Evolutionary conservation across 2,329 filamentous ascomycete genomes (phyloP).

Genomic region (Fusarium concolor): DNA sequence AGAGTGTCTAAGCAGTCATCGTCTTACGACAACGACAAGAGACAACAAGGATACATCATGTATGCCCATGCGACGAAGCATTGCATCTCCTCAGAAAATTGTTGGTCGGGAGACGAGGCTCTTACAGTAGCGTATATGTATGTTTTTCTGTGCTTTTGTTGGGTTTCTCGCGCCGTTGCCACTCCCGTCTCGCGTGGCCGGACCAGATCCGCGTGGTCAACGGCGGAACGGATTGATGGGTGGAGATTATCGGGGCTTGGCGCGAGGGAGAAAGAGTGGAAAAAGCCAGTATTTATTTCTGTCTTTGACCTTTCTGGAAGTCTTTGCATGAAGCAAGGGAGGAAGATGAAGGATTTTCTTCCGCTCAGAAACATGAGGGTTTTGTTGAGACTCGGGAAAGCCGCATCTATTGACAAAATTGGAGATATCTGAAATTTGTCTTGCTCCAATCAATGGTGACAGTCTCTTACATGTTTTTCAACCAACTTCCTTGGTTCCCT

Average conservation of each 20-base stretch:
- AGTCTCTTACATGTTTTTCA: neutral
- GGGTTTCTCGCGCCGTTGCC: slow-evolving; percentile 19
- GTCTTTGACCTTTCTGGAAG: slow-evolving; percentile 15
- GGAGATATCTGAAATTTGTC: neutral
- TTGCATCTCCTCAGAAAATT: slow-evolving; percentile 5
- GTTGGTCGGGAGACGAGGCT: slow-evolving; percentile 17
- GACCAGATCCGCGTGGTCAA: slow-evolving; percentile 27
- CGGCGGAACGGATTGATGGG: slow-evolving; percentile 18
- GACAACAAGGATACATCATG: slow-evolving; percentile 21
- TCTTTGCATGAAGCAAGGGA: slow-evolving; percentile 34
- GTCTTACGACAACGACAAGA: slow-evolving; percentile 27
- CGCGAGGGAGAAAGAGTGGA: slow-evolving; percentile 31
- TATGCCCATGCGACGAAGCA: slow-evolving; percentile 26
- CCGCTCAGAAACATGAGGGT: neutral
- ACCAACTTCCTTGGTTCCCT: neutral
- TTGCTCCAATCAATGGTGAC: neutral
- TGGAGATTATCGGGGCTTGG: slow-evolving; percentile 32
- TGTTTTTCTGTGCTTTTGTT: slow-evolving; percentile 25
- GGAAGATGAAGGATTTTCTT: slow-evolving; percentile 8
- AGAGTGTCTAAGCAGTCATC: slow-evolving; percentile 10
- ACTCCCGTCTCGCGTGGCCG: slow-evolving; percentile 32
- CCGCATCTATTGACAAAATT: neutral
- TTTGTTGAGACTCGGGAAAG: slow-evolving; percentile 19
- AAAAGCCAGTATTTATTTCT: neutral
- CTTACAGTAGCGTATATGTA: slow-evolving; percentile 14